phyloP scores from a whole-genome alignment of 768 basidiomycete species.

The Suillus subalutaceus region DNA sequence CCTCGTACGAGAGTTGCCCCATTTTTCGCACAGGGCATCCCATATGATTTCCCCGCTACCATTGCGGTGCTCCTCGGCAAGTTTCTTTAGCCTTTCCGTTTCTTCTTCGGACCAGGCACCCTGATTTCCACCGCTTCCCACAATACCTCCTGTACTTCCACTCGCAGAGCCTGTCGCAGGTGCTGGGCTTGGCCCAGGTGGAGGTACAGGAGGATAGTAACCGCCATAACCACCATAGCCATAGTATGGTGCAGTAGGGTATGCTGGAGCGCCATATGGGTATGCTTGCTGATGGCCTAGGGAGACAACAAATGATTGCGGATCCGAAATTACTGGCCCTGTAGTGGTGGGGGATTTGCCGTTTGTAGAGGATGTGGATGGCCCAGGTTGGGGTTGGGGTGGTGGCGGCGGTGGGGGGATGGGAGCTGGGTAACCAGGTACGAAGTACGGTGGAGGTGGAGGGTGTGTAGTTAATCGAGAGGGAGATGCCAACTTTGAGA shows the following conservation, averaged over 20 bases:
- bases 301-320: constrained; percentile 73
- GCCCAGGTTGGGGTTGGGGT: constrained; percentile 40
- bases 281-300: constrained; percentile 57
- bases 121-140: constrained; percentile 50
- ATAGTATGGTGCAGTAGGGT: constrained; percentile 69
- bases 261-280: constrained; percentile 40
- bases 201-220: constrained; percentile 34
- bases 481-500: constrained; percentile 69
- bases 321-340: constrained; percentile 64
- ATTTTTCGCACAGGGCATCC: constrained; percentile 76
- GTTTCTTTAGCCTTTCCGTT: constrained; percentile 62
- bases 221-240: constrained; percentile 45
- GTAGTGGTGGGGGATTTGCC: constrained; percentile 38
- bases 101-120: constrained; percentile 84
- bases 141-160: constrained; percentile 18
- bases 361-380: constrained; percentile 32
- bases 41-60: constrained; percentile 61
- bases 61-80: constrained; percentile 69
- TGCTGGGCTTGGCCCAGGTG: constrained; percentile 27
- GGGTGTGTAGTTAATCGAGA: constrained; percentile 67
- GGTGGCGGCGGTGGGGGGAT: constrained; percentile 33
- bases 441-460: constrained; percentile 57
- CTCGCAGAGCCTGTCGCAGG: constrained; percentile 29
- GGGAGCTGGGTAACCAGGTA: constrained; percentile 42
- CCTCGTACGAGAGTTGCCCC: constrained; percentile 77